A percentile compares a stretch with the other conserved stretches of the same genome.
phyloP scores from a whole-genome alignment of 164 flowering plant species.

The Annona squamosa region DNA sequence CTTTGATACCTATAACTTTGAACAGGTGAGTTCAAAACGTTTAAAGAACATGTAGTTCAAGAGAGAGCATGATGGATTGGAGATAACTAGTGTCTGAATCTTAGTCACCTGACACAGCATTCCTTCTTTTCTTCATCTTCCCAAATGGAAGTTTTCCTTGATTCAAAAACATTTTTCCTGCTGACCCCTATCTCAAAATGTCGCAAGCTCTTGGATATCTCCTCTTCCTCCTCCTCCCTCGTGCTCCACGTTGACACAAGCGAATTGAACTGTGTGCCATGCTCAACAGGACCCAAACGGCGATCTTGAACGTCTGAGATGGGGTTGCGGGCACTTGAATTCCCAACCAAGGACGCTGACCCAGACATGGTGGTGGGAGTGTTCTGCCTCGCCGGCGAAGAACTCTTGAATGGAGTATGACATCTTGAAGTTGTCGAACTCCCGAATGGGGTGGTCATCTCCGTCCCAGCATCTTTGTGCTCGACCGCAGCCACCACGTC shows the following conservation, averaged over 20 bases:
- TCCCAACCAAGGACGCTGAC: conserved; percentile 19
- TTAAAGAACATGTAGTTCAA: background rate
- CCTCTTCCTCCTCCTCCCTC: conserved; percentile 84
- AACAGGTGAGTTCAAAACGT: background rate
- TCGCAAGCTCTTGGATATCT: conserved; percentile 70
- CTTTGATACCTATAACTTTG: conserved; percentile 54
- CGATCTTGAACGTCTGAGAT: conserved; percentile 56
- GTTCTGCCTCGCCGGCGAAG: conserved; percentile 82
- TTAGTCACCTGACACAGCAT: conserved; percentile 51
- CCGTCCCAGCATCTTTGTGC: conserved; percentile 77
- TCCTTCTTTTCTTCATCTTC: conserved; percentile 68
- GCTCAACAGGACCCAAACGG: conserved; percentile 61
- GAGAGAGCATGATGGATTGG: background rate
- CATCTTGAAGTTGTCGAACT: conserved; percentile 69
- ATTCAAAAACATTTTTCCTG: conserved; percentile 31
- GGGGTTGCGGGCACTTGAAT: conserved; percentile 26
- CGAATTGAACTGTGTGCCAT: conserved; percentile 52
- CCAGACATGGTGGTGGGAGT: conserved; percentile 74
- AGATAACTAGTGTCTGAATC: background rate
- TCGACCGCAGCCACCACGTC: conserved; percentile 36
- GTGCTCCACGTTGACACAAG: conserved; percentile 72
- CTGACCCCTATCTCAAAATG: conserved; percentile 44
- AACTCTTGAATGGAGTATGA: conserved; percentile 54
- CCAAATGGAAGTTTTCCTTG: conserved; percentile 43
- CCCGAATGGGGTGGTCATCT: conserved; percentile 83